Percentiles rank a stretch among this genome's conserved stretches.
Evolutionary conservation across 176 grass and related monocot species (phyloP).

Genomic region (Eragrostis curvula): DNA sequence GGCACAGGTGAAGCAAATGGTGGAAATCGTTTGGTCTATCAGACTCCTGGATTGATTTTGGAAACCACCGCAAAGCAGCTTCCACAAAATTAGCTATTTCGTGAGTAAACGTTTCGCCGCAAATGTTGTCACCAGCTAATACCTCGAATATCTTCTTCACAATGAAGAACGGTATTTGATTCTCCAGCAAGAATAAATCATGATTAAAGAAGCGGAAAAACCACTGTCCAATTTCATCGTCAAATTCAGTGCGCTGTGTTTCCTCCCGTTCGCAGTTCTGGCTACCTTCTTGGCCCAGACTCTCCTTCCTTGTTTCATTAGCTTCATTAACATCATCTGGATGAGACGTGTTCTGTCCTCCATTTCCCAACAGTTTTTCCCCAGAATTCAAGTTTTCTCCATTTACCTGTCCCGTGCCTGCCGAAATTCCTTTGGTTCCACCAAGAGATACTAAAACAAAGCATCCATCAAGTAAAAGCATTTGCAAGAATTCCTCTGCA

Average conservation of each 20-base stretch:
- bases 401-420: too few relatives aligned
- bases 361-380: neutral
- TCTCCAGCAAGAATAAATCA: neutral
- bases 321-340: too few relatives aligned
- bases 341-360: neutral
- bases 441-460: neutral
- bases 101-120: accelerated
- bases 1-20: conserved; percentile 23
- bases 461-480: conserved; percentile 37
- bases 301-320: too few relatives aligned
- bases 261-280: too few relatives aligned
- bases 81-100: neutral
- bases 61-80: neutral
- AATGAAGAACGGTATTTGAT: neutral
- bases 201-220: neutral
- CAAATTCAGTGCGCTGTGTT: neutral
- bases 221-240: neutral
- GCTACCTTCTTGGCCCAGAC: too few relatives aligned
- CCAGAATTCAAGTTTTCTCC: neutral
- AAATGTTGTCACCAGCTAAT: neutral
- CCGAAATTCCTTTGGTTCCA: neutral
- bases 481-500: neutral
- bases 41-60: neutral
- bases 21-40: neutral
- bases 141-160: neutral